phyloP scores from a whole-genome alignment of 495 filamentous ascomycete genomes.

The Cercophora newfieldiana region DNA sequence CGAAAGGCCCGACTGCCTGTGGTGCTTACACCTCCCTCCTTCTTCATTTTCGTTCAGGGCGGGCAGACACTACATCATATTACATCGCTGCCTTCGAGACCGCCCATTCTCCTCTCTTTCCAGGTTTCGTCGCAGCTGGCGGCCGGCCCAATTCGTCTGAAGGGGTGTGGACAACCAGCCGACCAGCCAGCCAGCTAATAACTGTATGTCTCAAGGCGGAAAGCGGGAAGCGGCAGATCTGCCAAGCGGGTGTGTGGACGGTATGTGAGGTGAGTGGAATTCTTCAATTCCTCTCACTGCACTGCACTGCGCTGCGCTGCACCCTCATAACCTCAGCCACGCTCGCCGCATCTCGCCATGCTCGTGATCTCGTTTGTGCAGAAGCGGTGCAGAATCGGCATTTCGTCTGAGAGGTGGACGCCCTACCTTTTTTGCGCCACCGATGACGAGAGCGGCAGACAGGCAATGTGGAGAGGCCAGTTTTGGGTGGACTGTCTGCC shows the following conservation, averaged over 20 bases:
- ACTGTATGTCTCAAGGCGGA: background rate
- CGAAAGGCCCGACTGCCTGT: background rate
- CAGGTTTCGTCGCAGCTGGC: background rate
- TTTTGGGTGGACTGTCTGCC: background rate
- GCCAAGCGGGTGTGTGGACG: background rate
- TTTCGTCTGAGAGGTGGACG: background rate
- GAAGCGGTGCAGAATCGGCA: background rate
- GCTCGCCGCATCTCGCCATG: background rate
- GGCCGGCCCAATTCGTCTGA: background rate
- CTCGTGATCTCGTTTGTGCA: background rate
- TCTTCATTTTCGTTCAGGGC: background rate
- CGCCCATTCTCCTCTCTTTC: background rate
- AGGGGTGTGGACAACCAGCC: background rate
- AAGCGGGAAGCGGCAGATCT: background rate
- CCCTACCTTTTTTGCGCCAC: background rate
- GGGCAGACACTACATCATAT: background rate
- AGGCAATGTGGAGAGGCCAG: background rate
- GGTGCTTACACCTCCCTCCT: conserved; percentile 6
- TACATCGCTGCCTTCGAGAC: background rate
- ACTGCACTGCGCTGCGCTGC: too few species aligned
- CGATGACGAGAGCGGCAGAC: background rate
- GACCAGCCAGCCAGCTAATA: background rate
- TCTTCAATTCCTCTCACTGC: background rate
- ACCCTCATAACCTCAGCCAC: background rate
- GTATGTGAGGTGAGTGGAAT: too few species aligned